Conservation (phyloP, 371 early-diverging fungal species). For the Apophysomyces trapeziformis region DNA sequence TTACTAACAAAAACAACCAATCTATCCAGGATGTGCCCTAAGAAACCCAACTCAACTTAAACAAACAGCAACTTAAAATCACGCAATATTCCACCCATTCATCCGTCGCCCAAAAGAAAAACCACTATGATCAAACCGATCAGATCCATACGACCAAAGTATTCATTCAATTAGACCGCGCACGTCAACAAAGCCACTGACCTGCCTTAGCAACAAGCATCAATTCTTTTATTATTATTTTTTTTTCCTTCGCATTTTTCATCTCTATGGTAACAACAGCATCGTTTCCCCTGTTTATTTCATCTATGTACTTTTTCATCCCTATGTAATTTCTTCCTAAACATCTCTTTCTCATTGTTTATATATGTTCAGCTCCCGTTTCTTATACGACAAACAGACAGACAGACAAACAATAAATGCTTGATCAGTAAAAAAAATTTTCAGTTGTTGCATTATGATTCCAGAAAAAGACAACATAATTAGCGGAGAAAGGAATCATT, state of each 20-base stretch:
- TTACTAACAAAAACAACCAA: too few relatives aligned
- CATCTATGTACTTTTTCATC: conserved; percentile 5
- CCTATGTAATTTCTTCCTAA: conserved; percentile 2
- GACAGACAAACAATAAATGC: conserved; percentile 14
- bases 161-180: not conserved
- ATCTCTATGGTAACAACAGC: conserved; percentile 8
- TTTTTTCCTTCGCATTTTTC: conserved; percentile 13
- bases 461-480: too few relatives aligned
- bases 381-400: conserved; percentile 16
- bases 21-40: conserved; percentile 40
- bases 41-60: conserved; percentile 36
- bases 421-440: conserved; percentile 5
- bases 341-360: conserved; percentile 12
- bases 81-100: not conserved
- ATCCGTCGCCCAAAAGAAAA: not conserved
- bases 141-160: not conserved
- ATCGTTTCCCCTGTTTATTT: conserved; percentile 9
- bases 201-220: not conserved
- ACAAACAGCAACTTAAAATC: conserved; percentile 6
- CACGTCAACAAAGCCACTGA: conserved; percentile 1
- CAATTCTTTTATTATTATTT: not conserved
- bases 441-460: not conserved
- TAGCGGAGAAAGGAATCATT: too few relatives aligned
- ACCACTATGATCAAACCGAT: too few relatives aligned
- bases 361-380: not conserved